Conservation (phyloP, 2,329 filamentous ascomycete species). For the Cadophora sp. region DNA sequence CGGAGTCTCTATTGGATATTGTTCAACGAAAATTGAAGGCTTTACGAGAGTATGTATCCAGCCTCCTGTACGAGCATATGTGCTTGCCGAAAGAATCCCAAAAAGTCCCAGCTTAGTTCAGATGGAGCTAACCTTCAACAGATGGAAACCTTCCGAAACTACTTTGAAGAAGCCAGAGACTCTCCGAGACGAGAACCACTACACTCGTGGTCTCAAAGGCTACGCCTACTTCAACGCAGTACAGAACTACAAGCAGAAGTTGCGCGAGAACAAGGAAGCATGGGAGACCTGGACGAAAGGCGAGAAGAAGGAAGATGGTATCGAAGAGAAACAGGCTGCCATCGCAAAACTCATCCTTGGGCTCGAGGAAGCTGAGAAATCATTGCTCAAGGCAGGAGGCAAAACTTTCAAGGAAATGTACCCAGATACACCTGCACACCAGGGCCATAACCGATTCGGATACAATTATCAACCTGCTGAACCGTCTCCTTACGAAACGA, state of each 20-base stretch:
- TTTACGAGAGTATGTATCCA: constrained; percentile 46
- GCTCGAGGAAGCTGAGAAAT: constrained; percentile 60
- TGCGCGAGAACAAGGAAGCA: constrained; percentile 36
- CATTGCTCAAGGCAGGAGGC: constrained; percentile 62
- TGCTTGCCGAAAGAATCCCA: background rate
- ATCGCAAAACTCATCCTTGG: constrained; percentile 57
- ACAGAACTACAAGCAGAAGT: constrained; percentile 29
- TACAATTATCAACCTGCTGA: constrained; percentile 2
- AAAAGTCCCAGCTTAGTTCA: background rate
- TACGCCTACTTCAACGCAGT: constrained; percentile 58
- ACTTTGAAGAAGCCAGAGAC: constrained; percentile 35
- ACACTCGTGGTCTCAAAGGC: constrained; percentile 57
- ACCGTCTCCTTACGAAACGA: constrained; percentile 31
- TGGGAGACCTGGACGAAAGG: constrained; percentile 46
- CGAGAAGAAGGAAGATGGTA: constrained; percentile 43
- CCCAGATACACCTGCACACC: constrained; percentile 52
- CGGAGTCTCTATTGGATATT: constrained; percentile 64
- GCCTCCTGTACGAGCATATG: background rate
- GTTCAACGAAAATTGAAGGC: constrained; percentile 58
- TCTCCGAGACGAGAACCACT: constrained; percentile 53
- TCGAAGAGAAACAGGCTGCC: constrained; percentile 60
- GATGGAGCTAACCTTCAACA: background rate
- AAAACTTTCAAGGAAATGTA: constrained; percentile 72
- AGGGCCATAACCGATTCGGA: background rate
- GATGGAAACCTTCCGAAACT: constrained; percentile 28